These are phyloP conservation scores for Eucalyptus grandis DNA, from an alignment of 345 rosid species.

Conservation along the genomic window DNA sequence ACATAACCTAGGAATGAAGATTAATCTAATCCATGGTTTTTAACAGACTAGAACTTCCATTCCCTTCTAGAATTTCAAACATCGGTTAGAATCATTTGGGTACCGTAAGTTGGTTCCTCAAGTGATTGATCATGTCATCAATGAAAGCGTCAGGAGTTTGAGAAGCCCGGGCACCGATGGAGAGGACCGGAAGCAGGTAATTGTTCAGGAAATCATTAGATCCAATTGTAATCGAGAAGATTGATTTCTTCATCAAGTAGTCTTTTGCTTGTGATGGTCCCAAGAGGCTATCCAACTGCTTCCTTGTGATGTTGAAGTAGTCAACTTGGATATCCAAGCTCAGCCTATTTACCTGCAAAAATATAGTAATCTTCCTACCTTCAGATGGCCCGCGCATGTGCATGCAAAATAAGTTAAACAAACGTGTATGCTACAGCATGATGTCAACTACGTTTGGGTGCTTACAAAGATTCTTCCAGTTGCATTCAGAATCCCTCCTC, in stretches of 20 bases:
- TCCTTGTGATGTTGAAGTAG: conserved; percentile 60
- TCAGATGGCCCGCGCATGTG: background rate
- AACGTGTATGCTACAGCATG: background rate
- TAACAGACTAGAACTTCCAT: background rate
- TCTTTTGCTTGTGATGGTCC: conserved; percentile 65
- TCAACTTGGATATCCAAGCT: conserved; percentile 85
- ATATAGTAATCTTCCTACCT: background rate
- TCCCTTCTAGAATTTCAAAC: background rate
- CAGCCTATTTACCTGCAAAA: conserved; percentile 65
- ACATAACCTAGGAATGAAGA: background rate
- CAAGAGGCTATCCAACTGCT: conserved; percentile 50
- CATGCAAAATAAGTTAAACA: background rate
- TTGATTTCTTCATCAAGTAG: conserved; percentile 31
- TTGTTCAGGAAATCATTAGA: conserved; percentile 91
- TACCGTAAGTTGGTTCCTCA: conserved; percentile 57
- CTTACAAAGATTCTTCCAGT: conserved; percentile 87
- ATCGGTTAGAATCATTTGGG: background rate
- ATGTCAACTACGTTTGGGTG: background rate
- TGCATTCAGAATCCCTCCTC: conserved; percentile 87
- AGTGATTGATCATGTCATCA: conserved; percentile 53
- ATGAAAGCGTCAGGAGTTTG: conserved; percentile 58
- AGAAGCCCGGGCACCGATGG: conserved; percentile 54
- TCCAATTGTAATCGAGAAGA: conserved; percentile 75
- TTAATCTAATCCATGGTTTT: background rate
- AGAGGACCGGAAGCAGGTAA: conserved; percentile 74